Evolutionary conservation across 805 yeast genomes (phyloP), one percentile per base, ranked within the genome.

Genomic region (Alloascoidea hylecoeti): DNA sequence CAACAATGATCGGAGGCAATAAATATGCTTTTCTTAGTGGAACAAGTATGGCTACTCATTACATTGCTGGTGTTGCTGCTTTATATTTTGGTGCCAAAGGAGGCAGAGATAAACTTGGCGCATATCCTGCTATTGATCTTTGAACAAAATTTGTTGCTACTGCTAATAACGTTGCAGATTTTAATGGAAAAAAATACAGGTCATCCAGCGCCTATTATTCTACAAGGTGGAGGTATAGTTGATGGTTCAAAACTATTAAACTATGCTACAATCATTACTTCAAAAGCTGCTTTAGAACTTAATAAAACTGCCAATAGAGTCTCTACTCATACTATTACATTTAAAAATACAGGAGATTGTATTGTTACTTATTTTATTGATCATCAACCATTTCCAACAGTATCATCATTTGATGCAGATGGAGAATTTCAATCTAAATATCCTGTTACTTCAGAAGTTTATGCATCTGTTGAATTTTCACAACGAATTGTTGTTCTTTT

Each of bases 141-240:
- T 38, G 32, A 18, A 18, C 35, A n/a, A 41, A 34, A 33, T 17
- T 42, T 15, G 36, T 38, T 19, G 19, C 35, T 9, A 38, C 45
- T 15, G 36, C 45, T 18, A 34, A 34, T 4, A 14, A 32, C 9
- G n/a, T 23, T 14, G 18, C 37, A n/a, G 15, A 16, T 37, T 19
- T 16, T 14, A 12, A n/a, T 4, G 9, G 27, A 15, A n/a, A n/a
- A 23, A n/a, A 19, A 18, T 14, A 19, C 17, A 9, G 38, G 13
- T 35, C 15, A 13, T 13, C 32, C 36, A 9, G 27, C 36, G 13
- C 49, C 49, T 12, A 23, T 46, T 3, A 42, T 17, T 38, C 49
- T 46, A 23, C 49, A 46, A 35, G 49, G 49, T 16, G 40, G 47
- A 4, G 49, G 49, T 23, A 19, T 45, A 14, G 35, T 46, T 9